Conservation (phyloP, 176 grass and related monocot species). For the Tuctoria greenei region DNA sequence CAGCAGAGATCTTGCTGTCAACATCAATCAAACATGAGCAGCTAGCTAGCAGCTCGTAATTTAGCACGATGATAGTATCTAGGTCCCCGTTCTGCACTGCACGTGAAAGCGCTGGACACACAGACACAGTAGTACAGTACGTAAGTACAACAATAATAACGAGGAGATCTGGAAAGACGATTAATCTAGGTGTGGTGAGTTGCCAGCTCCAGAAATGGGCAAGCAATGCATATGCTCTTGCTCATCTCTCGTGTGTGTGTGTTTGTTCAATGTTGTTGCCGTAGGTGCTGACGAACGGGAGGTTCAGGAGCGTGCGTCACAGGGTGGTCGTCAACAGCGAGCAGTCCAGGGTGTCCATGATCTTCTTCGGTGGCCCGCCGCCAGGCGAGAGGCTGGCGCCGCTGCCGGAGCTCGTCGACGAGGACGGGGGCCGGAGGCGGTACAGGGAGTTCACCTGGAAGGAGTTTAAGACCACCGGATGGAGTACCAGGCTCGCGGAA, state of each 20-base stretch:
- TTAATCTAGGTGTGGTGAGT: neutral
- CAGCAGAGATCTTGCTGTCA: neutral
- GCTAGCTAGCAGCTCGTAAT: neutral
- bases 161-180: neutral
- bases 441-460: conserved; percentile 95
- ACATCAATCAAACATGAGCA: neutral
- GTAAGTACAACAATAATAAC: neutral
- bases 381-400: conserved; percentile 56
- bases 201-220: neutral
- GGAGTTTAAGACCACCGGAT: conserved; percentile 74
- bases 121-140: neutral
- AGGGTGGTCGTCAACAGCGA: conserved; percentile 78
- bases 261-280: neutral
- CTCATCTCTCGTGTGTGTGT: neutral
- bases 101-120: conserved; percentile 18
- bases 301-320: conserved; percentile 92
- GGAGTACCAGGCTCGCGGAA: conserved; percentile 52
- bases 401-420: conserved; percentile 47
- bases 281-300: conserved; percentile 91
- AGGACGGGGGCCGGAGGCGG: conserved; percentile 57
- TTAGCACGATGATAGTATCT: neutral
- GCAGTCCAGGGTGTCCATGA: conserved; percentile 65
- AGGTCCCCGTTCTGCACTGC: neutral
- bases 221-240: neutral
- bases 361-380: conserved; percentile 80